Evolutionary conservation across 176 grass and related monocot species (phyloP).

Genomic region (Triticum urartu): DNA sequence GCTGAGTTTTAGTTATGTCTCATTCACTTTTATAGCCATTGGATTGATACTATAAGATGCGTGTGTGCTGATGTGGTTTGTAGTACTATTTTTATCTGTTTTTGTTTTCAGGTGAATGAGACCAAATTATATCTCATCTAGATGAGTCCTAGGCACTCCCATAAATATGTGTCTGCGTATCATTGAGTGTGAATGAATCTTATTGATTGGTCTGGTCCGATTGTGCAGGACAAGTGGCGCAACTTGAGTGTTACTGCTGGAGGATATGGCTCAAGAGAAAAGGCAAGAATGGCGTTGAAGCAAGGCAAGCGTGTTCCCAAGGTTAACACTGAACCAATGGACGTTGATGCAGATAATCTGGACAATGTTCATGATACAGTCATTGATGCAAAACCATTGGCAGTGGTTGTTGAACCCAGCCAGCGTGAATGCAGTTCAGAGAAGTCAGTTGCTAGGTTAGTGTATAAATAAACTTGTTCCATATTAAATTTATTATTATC

Average conservation of each 20-base stretch:
- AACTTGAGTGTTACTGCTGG: constrained; percentile 79
- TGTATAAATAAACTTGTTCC: constrained; percentile 17
- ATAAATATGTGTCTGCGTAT: neutral
- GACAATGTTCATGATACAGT: constrained; percentile 25
- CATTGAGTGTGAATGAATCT: neutral
- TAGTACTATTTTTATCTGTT: too few relatives aligned
- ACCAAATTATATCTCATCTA: too few relatives aligned
- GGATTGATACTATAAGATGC: too few relatives aligned
- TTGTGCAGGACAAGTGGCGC: constrained; percentile 88
- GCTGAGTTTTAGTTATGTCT: too few relatives aligned
- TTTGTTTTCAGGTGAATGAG: too few relatives aligned
- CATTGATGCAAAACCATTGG: constrained; percentile 62
- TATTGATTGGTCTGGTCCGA: constrained; percentile 5
- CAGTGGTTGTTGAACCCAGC: constrained; percentile 44
- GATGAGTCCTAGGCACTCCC: too few relatives aligned
- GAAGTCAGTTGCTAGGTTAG: constrained; percentile 63
- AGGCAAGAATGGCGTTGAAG: constrained; percentile 64
- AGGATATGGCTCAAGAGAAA: constrained; percentile 82
- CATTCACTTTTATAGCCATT: too few relatives aligned
- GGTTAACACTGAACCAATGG: constrained; percentile 44
- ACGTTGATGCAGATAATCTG: constrained; percentile 28
- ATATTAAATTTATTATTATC: neutral
- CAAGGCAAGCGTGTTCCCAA: constrained; percentile 46
- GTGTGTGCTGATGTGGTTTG: too few relatives aligned
- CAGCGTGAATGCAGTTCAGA: constrained; percentile 41